phyloP scores from a whole-genome alignment of 163 green algal genomes.

The Scenedesmus sp. region DNA sequence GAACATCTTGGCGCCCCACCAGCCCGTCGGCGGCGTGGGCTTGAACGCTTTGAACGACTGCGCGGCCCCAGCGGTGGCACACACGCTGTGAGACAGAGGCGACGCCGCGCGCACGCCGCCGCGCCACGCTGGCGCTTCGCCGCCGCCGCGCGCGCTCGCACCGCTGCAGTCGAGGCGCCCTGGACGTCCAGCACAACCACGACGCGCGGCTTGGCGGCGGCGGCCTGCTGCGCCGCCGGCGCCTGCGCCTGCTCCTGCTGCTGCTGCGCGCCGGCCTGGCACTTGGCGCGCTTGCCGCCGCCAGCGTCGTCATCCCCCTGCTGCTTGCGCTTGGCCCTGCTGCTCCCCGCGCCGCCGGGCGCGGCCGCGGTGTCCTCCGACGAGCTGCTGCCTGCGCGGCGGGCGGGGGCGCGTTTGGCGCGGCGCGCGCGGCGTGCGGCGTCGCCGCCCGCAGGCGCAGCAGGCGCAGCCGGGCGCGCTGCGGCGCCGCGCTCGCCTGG shows the following conservation, averaged over 20 bases:
- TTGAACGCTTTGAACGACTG: slow-evolving; percentile 37
- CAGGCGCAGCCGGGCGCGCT: no score
- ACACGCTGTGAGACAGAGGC: not conserved
- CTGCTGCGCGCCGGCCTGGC: no score
- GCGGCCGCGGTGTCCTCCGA: no score
- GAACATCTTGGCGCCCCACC: slow-evolving; percentile 83
- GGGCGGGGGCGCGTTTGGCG: no score
- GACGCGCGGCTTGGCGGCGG: slow-evolving; percentile 35
- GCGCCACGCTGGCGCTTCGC: not conserved
- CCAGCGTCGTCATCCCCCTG: no score
- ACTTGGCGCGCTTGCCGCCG: no score
- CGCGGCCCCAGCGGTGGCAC: not conserved
- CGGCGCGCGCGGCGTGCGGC: no score
- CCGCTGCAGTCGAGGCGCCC: not conserved
- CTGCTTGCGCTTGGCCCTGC: no score
- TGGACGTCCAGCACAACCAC: slow-evolving; percentile 37
- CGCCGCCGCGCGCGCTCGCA: not conserved
- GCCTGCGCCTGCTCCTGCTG: not conserved
- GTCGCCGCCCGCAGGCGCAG: no score
- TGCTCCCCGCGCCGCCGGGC: no score
- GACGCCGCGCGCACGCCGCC: not conserved
- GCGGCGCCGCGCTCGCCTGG: not conserved
- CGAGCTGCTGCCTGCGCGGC: no score
- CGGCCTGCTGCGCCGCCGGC: not conserved
- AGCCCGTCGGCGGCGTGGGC: slow-evolving; percentile 66